A percentile compares a stretch with the other conserved stretches of the same genome.
Conservation (phyloP, 176 grass and related monocot genomes). For the Hordeum marinum region DNA sequence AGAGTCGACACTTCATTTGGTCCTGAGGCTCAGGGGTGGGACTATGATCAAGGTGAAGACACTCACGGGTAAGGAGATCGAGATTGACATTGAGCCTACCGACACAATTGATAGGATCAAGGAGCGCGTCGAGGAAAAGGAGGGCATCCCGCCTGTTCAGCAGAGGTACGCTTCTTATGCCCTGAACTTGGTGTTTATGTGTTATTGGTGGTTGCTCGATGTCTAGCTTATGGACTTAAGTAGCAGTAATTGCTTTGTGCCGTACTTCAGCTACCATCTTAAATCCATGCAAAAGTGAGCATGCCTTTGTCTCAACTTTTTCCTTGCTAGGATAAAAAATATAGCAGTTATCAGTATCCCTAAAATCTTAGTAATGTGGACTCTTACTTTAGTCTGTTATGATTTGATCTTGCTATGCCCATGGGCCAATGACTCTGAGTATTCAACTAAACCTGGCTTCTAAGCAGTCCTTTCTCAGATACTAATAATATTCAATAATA, state of each 20-base stretch:
- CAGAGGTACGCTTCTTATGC: slow-evolving; percentile 34
- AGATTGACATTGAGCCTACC: slow-evolving; percentile 45
- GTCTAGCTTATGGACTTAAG: background rate
- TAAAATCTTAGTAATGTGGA: background rate
- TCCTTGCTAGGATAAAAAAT: background rate
- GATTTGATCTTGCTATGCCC: background rate
- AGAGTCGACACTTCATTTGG: slow-evolving; percentile 48
- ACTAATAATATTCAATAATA: background rate
- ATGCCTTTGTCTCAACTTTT: background rate
- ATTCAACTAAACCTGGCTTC: background rate
- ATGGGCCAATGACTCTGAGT: background rate
- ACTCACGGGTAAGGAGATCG: slow-evolving; percentile 49
- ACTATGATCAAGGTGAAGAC: slow-evolving; percentile 57
- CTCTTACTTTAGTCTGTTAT: background rate
- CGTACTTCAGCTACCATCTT: background rate
- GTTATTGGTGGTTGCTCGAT: background rate
- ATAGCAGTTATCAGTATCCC: background rate
- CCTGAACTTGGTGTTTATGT: background rate
- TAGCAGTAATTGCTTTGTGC: background rate
- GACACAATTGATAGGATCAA: slow-evolving; percentile 49
- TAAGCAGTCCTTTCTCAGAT: background rate
- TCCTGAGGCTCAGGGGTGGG: slow-evolving; percentile 42
- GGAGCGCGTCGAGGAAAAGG: slow-evolving; percentile 47
- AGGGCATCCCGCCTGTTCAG: slow-evolving; percentile 54
- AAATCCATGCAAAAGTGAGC: background rate